Conservation (phyloP, 306 rosid genomes). For the Erythrophleum fordii region DNA sequence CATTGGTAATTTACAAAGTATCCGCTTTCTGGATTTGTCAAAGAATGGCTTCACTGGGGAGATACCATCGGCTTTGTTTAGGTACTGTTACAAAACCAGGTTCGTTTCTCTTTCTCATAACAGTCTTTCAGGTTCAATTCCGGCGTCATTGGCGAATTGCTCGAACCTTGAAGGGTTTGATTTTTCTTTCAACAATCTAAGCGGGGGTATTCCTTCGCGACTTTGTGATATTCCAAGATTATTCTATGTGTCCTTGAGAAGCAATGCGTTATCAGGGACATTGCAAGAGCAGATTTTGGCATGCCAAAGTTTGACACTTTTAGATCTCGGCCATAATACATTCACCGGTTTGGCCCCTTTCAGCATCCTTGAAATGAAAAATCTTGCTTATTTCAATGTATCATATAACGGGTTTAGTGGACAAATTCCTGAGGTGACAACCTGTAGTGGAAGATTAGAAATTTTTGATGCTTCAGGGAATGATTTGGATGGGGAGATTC, state of each 20-base stretch:
- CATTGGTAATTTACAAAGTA: constrained; percentile 77
- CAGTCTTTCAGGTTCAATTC: constrained; percentile 71
- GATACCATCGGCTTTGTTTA: constrained; percentile 82
- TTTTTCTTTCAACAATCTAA: constrained; percentile 85
- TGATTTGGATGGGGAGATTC: constrained; percentile 80
- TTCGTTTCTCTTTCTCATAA: constrained; percentile 85
- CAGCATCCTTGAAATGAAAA: constrained; percentile 60
- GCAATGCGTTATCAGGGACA: constrained; percentile 78
- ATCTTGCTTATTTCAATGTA: constrained; percentile 73
- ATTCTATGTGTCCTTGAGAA: constrained; percentile 70
- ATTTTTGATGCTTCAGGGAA: constrained; percentile 81
- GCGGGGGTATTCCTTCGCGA: constrained; percentile 66
- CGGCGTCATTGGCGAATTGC: constrained; percentile 74
- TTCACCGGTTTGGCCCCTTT: constrained; percentile 77
- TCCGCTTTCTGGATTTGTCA: constrained; percentile 90
- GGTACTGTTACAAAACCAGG: constrained; percentile 74
- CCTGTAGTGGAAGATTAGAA: constrained; percentile 75
- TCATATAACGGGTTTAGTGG: constrained; percentile 75
- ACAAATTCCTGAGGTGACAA: constrained; percentile 58
- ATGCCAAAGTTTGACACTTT: constrained; percentile 67
- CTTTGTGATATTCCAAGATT: constrained; percentile 75
- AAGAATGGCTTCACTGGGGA: constrained; percentile 79
- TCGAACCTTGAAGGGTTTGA: constrained; percentile 90
- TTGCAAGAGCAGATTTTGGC: constrained; percentile 53
- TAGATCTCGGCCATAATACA: constrained; percentile 82